Percentiles rank a stretch among this genome's conserved stretches.
Conservation (phyloP, 306 rosid genomes). For the Vigna trinervia region DNA sequence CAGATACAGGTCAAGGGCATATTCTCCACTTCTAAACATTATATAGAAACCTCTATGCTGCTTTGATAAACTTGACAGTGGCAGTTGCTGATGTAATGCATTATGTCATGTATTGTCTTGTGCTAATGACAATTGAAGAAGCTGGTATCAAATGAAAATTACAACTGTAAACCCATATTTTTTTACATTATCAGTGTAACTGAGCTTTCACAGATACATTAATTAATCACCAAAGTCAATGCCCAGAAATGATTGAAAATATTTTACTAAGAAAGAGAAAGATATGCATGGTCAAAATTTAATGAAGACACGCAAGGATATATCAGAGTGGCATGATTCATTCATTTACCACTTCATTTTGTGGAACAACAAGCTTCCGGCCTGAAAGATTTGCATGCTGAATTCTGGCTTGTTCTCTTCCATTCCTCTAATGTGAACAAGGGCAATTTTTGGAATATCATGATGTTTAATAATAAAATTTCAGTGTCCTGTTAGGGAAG, state of each 20-base stretch:
- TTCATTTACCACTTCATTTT: neutral
- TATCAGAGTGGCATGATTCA: constrained; percentile 25
- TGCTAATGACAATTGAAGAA: constrained; percentile 41
- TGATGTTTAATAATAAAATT: neutral
- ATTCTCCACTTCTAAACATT: neutral
- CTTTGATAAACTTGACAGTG: constrained; percentile 10
- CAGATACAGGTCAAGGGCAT: neutral
- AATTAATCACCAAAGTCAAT: constrained; percentile 15
- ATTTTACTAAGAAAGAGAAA: constrained; percentile 12
- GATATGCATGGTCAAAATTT: neutral
- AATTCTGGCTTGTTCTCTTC: neutral
- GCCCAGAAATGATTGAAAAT: constrained; percentile 3
- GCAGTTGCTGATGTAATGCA: constrained; percentile 50
- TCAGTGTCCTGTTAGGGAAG: neutral
- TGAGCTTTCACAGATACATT: constrained; percentile 6
- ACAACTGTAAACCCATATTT: neutral
- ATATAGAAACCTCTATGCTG: constrained; percentile 9
- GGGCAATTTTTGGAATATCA: constrained; percentile 1
- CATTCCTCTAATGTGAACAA: neutral
- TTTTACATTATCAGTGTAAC: neutral
- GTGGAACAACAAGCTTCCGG: neutral
- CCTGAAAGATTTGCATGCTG: neutral
- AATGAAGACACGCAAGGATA: constrained; percentile 22
- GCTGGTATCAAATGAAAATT: constrained; percentile 19
- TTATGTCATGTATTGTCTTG: constrained; percentile 46